Base-by-base conservation (phyloP, 1,284 basidiomycete genomes). In the Puccinia hordei region DNA sequence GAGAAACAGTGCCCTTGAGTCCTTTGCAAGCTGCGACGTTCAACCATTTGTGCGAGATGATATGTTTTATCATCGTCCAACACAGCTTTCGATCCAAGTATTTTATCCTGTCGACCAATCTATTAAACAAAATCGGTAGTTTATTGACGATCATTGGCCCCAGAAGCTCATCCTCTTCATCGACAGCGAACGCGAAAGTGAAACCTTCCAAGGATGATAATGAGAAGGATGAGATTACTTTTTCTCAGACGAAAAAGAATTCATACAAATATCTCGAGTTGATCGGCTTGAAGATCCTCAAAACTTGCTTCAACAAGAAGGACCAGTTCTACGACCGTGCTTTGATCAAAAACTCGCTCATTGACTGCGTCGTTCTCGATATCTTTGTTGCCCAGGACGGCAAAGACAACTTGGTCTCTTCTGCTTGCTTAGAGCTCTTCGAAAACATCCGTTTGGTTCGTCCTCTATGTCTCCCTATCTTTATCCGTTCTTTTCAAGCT, bases 391-490 rank as follows among this genome's bases (percentile, higher is more conserved):
- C 89, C 73, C 96, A 98, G 86, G 92, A 92, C 41, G 88, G 89
- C 66, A 89, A 92, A 81, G 96, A 99, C 86, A 99, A 96, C 86
- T 89, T 99, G 82, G 88, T 99, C 65, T 92, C 91, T 83, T 95
- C 94, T 82, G 93, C 95, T 24, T 98, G 94, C 87, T 91, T 97
- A 84, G 96, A 99, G 85, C 93, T 94, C 82, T 94, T 99, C 84
- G 96, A 99, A 84, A 89, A 90, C 82, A 92, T 98, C 85, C 90
- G 92, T 81, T 90, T 90, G 87, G 94, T 17, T 41, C 81, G n/a
- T 19, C 44, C 51, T 51, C 71, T 22, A 46, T 65, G 63, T 66
- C 57, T 79, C 53, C 38, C n/a, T 35, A 22, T 17, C 38, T n/a
- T n/a, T 33, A 15, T n/a, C 51, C 17, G 27, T 35, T 24, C 38